Evolutionary conservation across 139 green algal species (phyloP).

Genomic region (Pedinophyceae sp.): DNA sequence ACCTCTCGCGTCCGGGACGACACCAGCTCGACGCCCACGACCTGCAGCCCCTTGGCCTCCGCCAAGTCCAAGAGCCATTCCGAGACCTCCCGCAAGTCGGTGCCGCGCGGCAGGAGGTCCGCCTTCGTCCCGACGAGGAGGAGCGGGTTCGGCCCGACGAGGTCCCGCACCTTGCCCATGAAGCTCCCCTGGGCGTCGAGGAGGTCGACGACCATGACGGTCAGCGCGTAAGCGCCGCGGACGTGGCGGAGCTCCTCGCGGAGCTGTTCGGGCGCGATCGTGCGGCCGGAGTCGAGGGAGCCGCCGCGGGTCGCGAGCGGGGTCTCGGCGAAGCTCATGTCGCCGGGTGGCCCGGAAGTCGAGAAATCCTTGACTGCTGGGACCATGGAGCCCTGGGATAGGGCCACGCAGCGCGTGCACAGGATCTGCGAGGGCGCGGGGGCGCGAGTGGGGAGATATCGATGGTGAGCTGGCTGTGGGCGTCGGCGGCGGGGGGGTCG

Average conservation of each 20-base stretch:
- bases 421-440: constrained; percentile 21
- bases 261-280: constrained; percentile 54
- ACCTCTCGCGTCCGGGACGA: too few relatives aligned
- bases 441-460: not conserved
- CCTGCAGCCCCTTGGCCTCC: constrained; percentile 39
- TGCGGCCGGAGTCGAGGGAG: not conserved
- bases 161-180: constrained; percentile 50
- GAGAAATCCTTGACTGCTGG: constrained; percentile 48
- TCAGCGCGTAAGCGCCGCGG: constrained; percentile 26
- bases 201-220: constrained; percentile 78
- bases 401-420: constrained; percentile 51
- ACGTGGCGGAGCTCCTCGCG: constrained; percentile 40
- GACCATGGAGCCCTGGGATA: constrained; percentile 71
- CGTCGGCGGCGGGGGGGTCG: not conserved
- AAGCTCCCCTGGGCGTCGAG: constrained; percentile 63
- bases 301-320: not conserved
- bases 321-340: not conserved
- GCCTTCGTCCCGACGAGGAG: constrained; percentile 83
- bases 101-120: constrained; percentile 69
- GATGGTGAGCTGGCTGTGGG: not conserved
- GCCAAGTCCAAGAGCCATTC: constrained; percentile 57
- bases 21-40: constrained; percentile 48
- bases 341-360: constrained; percentile 12
- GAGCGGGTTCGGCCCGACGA: constrained; percentile 85
- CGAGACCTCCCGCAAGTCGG: constrained; percentile 20